Conservation (phyloP, 345 rosid genomes). For the Alliaria petiolata region DNA sequence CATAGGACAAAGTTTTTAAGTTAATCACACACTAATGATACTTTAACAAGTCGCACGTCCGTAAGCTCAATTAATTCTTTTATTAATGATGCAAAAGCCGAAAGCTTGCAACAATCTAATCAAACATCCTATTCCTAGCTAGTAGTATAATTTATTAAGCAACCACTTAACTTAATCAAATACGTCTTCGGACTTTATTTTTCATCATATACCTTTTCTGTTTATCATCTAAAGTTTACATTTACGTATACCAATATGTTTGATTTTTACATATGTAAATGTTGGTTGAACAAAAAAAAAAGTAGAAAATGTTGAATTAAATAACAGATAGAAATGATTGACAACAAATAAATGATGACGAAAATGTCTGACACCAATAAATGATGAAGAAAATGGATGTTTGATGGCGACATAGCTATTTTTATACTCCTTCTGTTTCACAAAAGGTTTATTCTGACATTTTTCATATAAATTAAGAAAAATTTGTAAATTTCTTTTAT, state of each 20-base stretch:
- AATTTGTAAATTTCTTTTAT: too few species aligned
- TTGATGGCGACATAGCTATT: constrained; percentile 14
- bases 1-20: neutral
- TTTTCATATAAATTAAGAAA: too few species aligned
- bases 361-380: neutral
- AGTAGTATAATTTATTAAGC: too few species aligned
- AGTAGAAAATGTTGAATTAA: too few species aligned
- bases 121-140: too few species aligned
- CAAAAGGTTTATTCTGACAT: too few species aligned
- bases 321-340: too few species aligned
- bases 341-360: neutral
- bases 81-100: neutral
- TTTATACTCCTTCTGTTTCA: too few species aligned
- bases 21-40: constrained; percentile 20
- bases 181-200: neutral
- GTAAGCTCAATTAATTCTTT: neutral
- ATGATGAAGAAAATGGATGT: too few species aligned
- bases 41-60: neutral
- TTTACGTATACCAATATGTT: neutral
- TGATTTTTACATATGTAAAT: too few species aligned
- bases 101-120: neutral
- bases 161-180: neutral
- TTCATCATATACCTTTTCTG: neutral
- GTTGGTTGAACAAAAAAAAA: too few species aligned
- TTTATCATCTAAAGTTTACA: neutral